Conservation (phyloP, 116 monocot genomes). For the Phalaenopsis hybrid region DNA sequence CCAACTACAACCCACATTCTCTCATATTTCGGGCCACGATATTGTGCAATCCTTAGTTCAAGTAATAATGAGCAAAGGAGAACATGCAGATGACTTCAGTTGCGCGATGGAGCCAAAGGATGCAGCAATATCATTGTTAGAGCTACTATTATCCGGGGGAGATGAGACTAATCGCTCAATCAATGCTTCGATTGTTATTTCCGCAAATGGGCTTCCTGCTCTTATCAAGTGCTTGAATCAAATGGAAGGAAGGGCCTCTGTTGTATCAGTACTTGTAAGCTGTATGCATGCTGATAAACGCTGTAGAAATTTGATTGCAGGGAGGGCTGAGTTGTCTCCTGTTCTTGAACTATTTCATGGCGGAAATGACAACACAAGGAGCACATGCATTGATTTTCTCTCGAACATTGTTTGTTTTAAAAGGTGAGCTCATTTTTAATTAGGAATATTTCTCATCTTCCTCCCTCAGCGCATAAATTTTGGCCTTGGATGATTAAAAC, state of each 20-base stretch:
- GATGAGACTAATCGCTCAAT: slow-evolving; percentile 24
- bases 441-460: neutral
- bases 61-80: slow-evolving; percentile 25
- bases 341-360: slow-evolving; percentile 50
- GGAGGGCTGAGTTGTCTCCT: slow-evolving; percentile 28
- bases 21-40: slow-evolving; percentile 28
- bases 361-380: slow-evolving; percentile 34
- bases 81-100: slow-evolving; percentile 16
- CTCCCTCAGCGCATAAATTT: neutral
- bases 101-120: slow-evolving; percentile 32
- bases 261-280: slow-evolving; percentile 38
- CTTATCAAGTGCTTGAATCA: slow-evolving; percentile 30
- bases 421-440: slow-evolving; percentile 17
- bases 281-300: slow-evolving; percentile 44
- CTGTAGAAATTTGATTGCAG: slow-evolving; percentile 37
- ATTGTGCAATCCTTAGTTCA: slow-evolving; percentile 35
- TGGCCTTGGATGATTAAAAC: neutral
- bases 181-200: slow-evolving; percentile 29
- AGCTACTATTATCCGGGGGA: slow-evolving; percentile 32
- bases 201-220: slow-evolving; percentile 36
- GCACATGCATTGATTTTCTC: slow-evolving; percentile 43
- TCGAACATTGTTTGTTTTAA: slow-evolving; percentile 34
- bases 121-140: slow-evolving; percentile 33
- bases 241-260: slow-evolving; percentile 25
- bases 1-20: slow-evolving; percentile 27